Conservation (phyloP, 2,329 filamentous ascomycete genomes). For the Lomentospora prolificans region DNA sequence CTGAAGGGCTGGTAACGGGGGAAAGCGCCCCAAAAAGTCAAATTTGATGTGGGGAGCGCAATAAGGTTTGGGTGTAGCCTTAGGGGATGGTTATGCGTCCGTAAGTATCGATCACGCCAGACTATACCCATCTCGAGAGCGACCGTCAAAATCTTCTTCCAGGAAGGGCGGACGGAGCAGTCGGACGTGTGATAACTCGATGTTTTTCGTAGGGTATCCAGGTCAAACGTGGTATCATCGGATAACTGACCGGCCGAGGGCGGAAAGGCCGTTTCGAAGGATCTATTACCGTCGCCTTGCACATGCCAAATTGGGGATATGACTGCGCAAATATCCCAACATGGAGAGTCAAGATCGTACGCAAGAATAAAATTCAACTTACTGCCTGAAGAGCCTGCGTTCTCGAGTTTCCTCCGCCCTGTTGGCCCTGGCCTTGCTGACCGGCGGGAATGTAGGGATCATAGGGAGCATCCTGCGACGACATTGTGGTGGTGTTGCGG, state of each 20-base stretch:
- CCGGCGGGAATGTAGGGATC: constrained; percentile 81
- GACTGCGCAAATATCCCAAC: background rate
- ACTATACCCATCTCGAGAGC: no score
- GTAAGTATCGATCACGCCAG: background rate
- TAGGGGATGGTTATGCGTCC: background rate
- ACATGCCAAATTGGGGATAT: background rate
- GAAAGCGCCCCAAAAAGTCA: no score
- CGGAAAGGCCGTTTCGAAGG: background rate
- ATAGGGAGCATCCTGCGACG: constrained; percentile 56
- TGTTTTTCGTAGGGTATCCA: background rate
- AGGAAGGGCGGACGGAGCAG: background rate
- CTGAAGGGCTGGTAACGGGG: no score
- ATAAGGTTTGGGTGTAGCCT: background rate
- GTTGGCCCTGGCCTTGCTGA: constrained; percentile 32
- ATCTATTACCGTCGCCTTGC: background rate
- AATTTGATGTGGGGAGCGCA: background rate
- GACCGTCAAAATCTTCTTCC: background rate
- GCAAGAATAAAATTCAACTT: constrained; percentile 29
- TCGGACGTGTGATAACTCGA: background rate
- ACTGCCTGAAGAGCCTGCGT: constrained; percentile 72
- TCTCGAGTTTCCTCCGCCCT: constrained; percentile 37
- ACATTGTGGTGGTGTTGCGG: constrained; percentile 29
- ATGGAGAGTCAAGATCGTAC: background rate
- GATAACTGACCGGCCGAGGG: background rate
- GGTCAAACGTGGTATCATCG: background rate